These are phyloP conservation scores for Antitrichia curtipendula DNA, from an alignment of 225 moss, liverwort and hornwort genomes.

Conservation along the genomic window DNA sequence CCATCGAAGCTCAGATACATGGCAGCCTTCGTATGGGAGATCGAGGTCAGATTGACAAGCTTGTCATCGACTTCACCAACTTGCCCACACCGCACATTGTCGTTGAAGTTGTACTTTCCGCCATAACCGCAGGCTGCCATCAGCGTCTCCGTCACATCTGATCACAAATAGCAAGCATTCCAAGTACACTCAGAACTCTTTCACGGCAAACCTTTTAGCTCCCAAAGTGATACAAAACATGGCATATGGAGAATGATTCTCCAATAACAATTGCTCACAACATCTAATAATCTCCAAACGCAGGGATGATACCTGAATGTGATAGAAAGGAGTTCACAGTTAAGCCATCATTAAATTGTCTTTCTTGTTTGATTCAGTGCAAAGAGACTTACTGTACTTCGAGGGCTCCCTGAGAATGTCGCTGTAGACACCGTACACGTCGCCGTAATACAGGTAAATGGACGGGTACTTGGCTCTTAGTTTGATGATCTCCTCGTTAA, in stretches of 20 bases:
- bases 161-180: background rate
- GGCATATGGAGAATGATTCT: background rate
- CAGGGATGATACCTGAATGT: background rate
- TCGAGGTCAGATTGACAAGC: slow-evolving; percentile 6
- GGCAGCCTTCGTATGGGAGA: background rate
- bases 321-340: background rate
- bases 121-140: slow-evolving; percentile 43
- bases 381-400: slow-evolving; percentile 2
- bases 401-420: slow-evolving; percentile 10
- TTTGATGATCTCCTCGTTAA: background rate
- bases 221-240: background rate
- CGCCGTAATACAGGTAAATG: slow-evolving; percentile 6
- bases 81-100: slow-evolving; percentile 5
- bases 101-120: slow-evolving; percentile 21
- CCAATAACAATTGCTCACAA: background rate
- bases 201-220: background rate
- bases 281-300: background rate
- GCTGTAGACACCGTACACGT: slow-evolving; percentile 1
- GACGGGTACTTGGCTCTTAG: background rate
- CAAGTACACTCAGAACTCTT: background rate
- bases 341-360: background rate
- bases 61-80: background rate
- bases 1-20: slow-evolving; percentile 27
- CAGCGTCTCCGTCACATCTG: slow-evolving; percentile 11
- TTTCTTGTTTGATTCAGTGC: background rate